Evolutionary conservation across 768 basidiomycete genomes (phyloP).

Genomic region (Termitomyces bulborhizus): DNA sequence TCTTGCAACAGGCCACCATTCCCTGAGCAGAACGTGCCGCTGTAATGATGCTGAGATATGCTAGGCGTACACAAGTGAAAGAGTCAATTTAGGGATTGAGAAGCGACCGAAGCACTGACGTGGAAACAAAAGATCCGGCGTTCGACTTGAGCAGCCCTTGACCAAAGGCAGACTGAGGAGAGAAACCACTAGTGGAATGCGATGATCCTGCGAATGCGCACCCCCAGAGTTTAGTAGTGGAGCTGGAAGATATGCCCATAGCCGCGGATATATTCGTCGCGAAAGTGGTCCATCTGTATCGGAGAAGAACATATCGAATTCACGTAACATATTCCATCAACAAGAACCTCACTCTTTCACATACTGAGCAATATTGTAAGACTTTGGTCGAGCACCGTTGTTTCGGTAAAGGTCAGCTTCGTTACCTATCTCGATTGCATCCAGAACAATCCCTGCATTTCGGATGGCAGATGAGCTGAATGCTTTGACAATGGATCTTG

Average conservation of each 20-base stretch:
- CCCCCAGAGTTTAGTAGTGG: conserved; percentile 41
- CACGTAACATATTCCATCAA: neutral
- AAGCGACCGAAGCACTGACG: conserved; percentile 29
- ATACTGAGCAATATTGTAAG: conserved; percentile 40
- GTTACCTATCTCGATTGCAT: conserved; percentile 57
- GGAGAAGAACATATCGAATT: neutral
- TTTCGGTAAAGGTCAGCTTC: conserved; percentile 51
- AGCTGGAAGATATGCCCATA: conserved; percentile 28
- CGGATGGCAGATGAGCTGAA: conserved; percentile 36
- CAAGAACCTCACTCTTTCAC: conserved; percentile 38
- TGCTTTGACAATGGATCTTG: conserved; percentile 42
- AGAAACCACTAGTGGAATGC: conserved; percentile 41
- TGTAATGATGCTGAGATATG: conserved; percentile 51
- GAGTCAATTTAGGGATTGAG: neutral
- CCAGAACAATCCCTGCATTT: conserved; percentile 39
- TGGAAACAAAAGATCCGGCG: conserved; percentile 45
- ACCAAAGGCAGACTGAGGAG: conserved; percentile 53
- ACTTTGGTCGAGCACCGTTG: conserved; percentile 35
- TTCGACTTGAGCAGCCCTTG: conserved; percentile 38
- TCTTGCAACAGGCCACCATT: conserved; percentile 48
- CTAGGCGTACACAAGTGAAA: conserved; percentile 18
- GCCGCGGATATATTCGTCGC: conserved; percentile 41
- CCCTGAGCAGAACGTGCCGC: conserved; percentile 58
- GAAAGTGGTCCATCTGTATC: conserved; percentile 21
- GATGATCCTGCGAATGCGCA: conserved; percentile 47